phyloP scores from a whole-genome alignment of 805 yeast genomes.

The Lipomyces orientalis region DNA sequence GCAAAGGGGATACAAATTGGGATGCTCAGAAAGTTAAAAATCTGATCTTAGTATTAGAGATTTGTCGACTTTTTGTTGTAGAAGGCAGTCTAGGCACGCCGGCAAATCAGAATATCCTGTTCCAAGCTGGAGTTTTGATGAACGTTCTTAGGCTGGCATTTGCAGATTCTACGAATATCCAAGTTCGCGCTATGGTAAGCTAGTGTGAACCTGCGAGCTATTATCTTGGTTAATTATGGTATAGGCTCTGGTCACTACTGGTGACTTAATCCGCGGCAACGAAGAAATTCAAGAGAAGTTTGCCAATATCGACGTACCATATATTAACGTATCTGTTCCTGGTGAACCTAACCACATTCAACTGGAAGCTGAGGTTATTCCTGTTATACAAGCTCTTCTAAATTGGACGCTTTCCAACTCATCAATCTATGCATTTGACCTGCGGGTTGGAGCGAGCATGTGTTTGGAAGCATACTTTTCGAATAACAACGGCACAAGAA shows the following conservation, averaged over 20 bases:
- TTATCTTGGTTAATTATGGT: slow-evolving; percentile 62
- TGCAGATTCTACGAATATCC: slow-evolving; percentile 62
- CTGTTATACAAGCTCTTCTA: slow-evolving; percentile 74
- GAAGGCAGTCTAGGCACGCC: slow-evolving; percentile 72
- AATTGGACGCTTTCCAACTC: slow-evolving; percentile 82
- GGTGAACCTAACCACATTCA: slow-evolving; percentile 41
- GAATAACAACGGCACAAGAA: slow-evolving; percentile 65
- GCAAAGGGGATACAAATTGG: slow-evolving; percentile 60
- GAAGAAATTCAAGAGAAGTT: slow-evolving; percentile 70
- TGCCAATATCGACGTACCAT: slow-evolving; percentile 88
- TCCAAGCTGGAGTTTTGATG: slow-evolving; percentile 66
- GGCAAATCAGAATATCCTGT: slow-evolving; percentile 65
- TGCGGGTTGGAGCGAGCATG: slow-evolving; percentile 72
- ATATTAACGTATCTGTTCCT: slow-evolving; percentile 74
- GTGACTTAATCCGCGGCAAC: slow-evolving; percentile 75
- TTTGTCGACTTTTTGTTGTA: slow-evolving; percentile 71
- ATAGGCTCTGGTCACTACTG: slow-evolving; percentile 70
- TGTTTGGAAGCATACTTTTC: slow-evolving; percentile 72
- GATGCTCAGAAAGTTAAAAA: slow-evolving; percentile 75
- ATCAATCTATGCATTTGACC: slow-evolving; percentile 83
- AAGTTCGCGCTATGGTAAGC: slow-evolving; percentile 56
- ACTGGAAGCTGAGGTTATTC: slow-evolving; percentile 52
- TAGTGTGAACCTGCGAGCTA: slow-evolving; percentile 54
- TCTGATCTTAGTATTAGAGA: slow-evolving; percentile 68
- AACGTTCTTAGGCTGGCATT: slow-evolving; percentile 73